Evolutionary conservation across 345 rosid species (phyloP), one percentile per base, ranked within the genome.

Genomic region (Nephelium lappaceum): DNA sequence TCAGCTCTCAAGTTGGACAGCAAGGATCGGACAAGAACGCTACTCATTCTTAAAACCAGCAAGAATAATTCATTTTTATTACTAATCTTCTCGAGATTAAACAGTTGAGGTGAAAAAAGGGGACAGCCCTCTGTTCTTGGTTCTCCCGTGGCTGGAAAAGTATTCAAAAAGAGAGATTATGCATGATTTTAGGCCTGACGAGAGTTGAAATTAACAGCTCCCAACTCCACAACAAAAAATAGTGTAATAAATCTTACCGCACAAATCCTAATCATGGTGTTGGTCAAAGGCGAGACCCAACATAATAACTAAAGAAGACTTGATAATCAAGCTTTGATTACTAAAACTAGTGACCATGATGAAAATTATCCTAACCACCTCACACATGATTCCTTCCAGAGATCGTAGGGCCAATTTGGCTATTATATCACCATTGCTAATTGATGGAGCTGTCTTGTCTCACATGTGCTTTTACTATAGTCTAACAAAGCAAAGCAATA

Each of bases 331-430:
- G 47, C 74, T 38, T 43, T 38, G n/a, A 49, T 16, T 11, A 5
- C 68, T 19, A 53, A 41, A 51, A 4, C 9, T 42, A 69, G 57
- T 66, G 65, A 69, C 8, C 31, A 42, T 31, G 71, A 71, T 70
- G 71, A 39, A 39, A 63, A 47, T 9, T 43, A 45, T 51, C 38
- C 41, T 69, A 77, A 78, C 55, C 43, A 31, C 71, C 81, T 19
- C 27, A 64, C 4, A 8, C 70, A 31, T 69, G 57, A 60, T 71
- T 5, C 60, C 11, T 71, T 24, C 1, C 16, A 31, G 16, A 31
- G 43, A 36, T 39, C 25, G 51, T 19, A 60, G 2, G 74, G 14
- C 75, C 75, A 69, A 5, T 60, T 60, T 11, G 47, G 47, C 61
- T 8, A 63, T 3, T 2, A 39, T 39, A 27, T 19, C 24, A 43